phyloP scores from a whole-genome alignment of 1,284 basidiomycete genomes.

The Stereum hirsutum region DNA sequence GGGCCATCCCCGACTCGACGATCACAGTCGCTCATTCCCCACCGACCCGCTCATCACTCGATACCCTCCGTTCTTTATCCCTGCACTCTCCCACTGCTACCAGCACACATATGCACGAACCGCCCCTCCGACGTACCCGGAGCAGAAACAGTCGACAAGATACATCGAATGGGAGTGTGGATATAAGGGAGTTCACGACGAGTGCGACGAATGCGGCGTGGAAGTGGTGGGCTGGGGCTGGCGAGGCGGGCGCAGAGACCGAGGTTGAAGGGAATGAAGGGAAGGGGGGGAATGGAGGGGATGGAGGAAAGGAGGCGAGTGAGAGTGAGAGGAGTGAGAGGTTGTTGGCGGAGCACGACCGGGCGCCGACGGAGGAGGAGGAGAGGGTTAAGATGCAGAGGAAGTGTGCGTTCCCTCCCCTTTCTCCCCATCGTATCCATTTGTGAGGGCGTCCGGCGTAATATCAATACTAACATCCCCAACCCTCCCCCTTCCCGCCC shows the following conservation, averaged over 20 bases:
- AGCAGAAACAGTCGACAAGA: no score
- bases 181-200: no score
- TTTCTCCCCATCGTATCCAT: no score
- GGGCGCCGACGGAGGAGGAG: slow-evolving; percentile 38
- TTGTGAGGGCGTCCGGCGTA: no score
- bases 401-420: slow-evolving; percentile 48
- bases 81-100: slow-evolving; percentile 18
- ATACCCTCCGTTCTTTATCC: slow-evolving; percentile 52
- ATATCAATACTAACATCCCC: no score
- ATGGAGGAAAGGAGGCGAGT: no score
- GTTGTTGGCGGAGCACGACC: slow-evolving; percentile 51
- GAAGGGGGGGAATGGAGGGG: no score
- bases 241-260: no score
- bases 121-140: slow-evolving; percentile 16
- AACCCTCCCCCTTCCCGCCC: not conserved
- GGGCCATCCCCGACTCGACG: slow-evolving; percentile 21
- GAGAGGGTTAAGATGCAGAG: slow-evolving; percentile 47
- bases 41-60: slow-evolving; percentile 43
- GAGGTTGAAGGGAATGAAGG: slow-evolving; percentile 40
- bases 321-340: no score
- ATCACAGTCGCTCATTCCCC: slow-evolving; percentile 28
- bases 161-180: no score
- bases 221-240: no score
- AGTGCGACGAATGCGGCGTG: slow-evolving; percentile 17
- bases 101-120: slow-evolving; percentile 18